Base-by-base conservation (phyloP, 2,329 filamentous ascomycete genomes). In the Fusarium coffeatum region DNA sequence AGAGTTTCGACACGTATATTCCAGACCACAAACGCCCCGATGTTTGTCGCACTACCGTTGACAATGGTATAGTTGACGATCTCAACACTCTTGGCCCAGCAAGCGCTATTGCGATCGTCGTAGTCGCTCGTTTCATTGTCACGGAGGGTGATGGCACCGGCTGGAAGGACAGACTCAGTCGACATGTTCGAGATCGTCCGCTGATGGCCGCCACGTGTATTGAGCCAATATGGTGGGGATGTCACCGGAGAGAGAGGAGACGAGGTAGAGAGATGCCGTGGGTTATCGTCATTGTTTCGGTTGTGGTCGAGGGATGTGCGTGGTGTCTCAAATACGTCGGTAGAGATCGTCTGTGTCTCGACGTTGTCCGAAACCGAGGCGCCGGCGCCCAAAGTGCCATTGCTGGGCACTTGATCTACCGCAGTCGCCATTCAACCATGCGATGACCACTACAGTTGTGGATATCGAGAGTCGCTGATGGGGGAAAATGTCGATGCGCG, bases 1-100 rank as follows among this genome's bases (percentile, higher is more conserved):
- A 98, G 83, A 6, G 94, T 98, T 78, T 96, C 90, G 46, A 99
- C 93, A 49, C 87, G 89, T 75, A 96, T 94, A 77, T 93, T 96
- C 93, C 93, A 99, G 10, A 97, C 94, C 3, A 98, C 93, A 82
- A 98, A 99, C 3, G 94, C 92, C n/a, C 95, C 95, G 28, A 89
- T 85, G 70, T 84, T 87, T 16, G 84, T 87, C 37, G 84, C 78
- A 67, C 85, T 85, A 53, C 86, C 84, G 63, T 88, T 87, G 47
- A 91, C 84, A 22, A 88, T 73, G 13, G 86, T 86, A 76, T 87
- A 81, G 74, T 88, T 86, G 40, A 84, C 82, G 43, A 91, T 84
- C 69, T 87, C 83, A 56, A 90, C 89, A 76, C 87, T 89, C 79
- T 83, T 86, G 30, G 89, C 89, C 89, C 89, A 91, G 78, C 88